A percentile compares a stretch with the other conserved stretches of the same genome.
Evolutionary conservation across 2,329 filamentous ascomycete genomes (phyloP).

Genomic region (Scedosporium minutisporum): DNA sequence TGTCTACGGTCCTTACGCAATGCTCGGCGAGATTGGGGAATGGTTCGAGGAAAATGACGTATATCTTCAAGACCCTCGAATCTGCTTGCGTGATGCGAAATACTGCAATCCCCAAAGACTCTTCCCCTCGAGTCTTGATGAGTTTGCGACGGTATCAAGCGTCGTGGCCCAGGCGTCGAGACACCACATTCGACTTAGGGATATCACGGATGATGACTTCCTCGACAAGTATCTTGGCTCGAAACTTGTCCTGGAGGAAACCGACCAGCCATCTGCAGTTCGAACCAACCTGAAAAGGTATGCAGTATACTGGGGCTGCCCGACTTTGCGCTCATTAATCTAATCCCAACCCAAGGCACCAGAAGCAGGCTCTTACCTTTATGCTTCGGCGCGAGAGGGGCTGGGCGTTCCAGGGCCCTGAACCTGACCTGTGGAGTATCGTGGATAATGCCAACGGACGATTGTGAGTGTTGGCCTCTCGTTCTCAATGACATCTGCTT

Average conservation of each 20-base stretch:
- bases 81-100: slow-evolving; percentile 15
- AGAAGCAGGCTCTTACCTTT: slow-evolving; percentile 33
- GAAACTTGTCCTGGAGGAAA: slow-evolving; percentile 17
- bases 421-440: slow-evolving; percentile 24
- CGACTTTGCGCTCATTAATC: slow-evolving; percentile 10
- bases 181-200: slow-evolving; percentile 3
- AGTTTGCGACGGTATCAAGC: not conserved
- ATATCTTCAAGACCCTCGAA: slow-evolving; percentile 24
- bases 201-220: slow-evolving; percentile 11
- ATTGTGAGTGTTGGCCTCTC: slow-evolving; percentile 12
- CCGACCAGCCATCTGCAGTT: slow-evolving; percentile 17
- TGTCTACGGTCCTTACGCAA: slow-evolving; percentile 18
- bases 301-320: slow-evolving; percentile 5
- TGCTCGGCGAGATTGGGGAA: slow-evolving; percentile 18
- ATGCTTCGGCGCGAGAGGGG: slow-evolving; percentile 28
- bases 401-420: slow-evolving; percentile 19
- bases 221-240: slow-evolving; percentile 15
- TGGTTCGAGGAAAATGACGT: slow-evolving; percentile 22
- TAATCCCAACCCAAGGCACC: slow-evolving; percentile 22
- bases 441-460: slow-evolving; percentile 11
- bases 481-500: not conserved
- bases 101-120: slow-evolving; percentile 28
- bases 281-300: slow-evolving; percentile 12
- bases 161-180: not conserved
- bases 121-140: slow-evolving; percentile 9